Evolutionary conservation across 2,329 filamentous ascomycete species (phyloP).

Genomic region (Tolypocladium sp.): DNA sequence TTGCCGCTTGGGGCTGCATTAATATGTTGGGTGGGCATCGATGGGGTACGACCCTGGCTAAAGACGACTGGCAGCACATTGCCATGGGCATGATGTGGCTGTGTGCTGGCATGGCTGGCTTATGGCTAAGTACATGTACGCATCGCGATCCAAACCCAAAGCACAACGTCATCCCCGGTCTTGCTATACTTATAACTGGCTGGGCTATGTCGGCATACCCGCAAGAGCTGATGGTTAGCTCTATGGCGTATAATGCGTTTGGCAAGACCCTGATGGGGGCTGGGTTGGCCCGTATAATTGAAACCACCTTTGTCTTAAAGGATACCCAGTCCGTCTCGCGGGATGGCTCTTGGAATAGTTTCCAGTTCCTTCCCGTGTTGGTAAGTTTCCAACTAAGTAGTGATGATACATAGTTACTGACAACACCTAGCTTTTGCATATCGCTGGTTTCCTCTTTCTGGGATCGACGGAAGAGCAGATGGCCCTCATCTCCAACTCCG

Average conservation of each 20-base stretch:
- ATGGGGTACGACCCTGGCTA: constrained; percentile 83
- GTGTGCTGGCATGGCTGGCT: constrained; percentile 80
- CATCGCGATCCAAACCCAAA: constrained; percentile 77
- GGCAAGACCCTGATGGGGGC: constrained; percentile 93
- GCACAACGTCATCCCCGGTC: constrained; percentile 84
- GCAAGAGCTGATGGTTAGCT: constrained; percentile 74
- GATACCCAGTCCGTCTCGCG: constrained; percentile 57
- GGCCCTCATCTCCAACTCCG: constrained; percentile 60
- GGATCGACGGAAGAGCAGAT: constrained; percentile 96
- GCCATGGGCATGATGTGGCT: constrained; percentile 99
- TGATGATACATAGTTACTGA: constrained; percentile 9
- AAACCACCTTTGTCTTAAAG: constrained; percentile 77
- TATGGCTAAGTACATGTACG: constrained; percentile 88
- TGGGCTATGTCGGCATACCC: constrained; percentile 94
- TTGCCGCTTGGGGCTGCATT: constrained; percentile 90
- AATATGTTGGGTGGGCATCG: constrained; percentile 97
- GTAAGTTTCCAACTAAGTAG: constrained; percentile 34
- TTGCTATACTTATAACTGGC: constrained; percentile 85
- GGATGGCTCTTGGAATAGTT: constrained; percentile 58
- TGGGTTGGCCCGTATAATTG: constrained; percentile 75
- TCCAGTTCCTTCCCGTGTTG: constrained; percentile 43
- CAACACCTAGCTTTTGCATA: constrained; percentile 76
- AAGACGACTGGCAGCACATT: constrained; percentile 93
- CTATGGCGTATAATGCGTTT: constrained; percentile 80
- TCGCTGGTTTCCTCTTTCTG: constrained; percentile 95